Evolutionary conservation across 306 rosid genomes (phyloP), one percentile per base, ranked within the genome.

Genomic region (Sicyos edulis): DNA sequence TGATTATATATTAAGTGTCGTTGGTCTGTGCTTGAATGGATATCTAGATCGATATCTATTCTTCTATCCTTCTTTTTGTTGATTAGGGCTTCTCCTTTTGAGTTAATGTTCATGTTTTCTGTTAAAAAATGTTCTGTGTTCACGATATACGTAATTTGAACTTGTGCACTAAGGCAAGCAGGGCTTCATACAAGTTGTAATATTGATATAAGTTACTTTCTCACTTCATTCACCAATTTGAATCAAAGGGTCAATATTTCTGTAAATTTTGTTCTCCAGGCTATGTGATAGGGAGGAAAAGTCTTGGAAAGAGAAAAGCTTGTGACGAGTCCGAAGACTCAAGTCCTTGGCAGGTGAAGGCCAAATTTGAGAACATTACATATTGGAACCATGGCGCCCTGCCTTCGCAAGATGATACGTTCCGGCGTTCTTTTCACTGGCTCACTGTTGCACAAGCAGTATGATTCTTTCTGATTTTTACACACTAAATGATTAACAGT

Each of bases 361-460:
- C 92, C 4, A 85, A 77, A 45, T 90, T 87, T 76, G 74, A 24
- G 22, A 83, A 78, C 71, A 71, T 93, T 8, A 83, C 97, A 37
- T 93, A 91, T 73, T 93, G 99, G 99, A 88, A 90, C 81, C 97
- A 93, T 42, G 89, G 88, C 71, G 80, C 49, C 74, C 65, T 78
- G 58, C 91, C 99, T 70, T 86, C 89, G 1, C 78, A 80, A 44
- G 87, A 85, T 37, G 97, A 93, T 78, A 81, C 82, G 40, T 79
- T 91, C 58, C 24, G 78, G 67, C 96, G 99, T 71, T 83, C 95
- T 64, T 85, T 91, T 66, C 99, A 91, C 72, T 93, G 91, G 89
- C 88, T 87, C 54, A 53, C 88, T 9, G 77, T 93, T 69, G 97
- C 99, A 9, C 75, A 85, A 71, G 86, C 92, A 53, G 99, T 93